Evolutionary conservation across 2,329 filamentous ascomycete species (phyloP).

Genomic region (Raffaelea ambrosiae): DNA sequence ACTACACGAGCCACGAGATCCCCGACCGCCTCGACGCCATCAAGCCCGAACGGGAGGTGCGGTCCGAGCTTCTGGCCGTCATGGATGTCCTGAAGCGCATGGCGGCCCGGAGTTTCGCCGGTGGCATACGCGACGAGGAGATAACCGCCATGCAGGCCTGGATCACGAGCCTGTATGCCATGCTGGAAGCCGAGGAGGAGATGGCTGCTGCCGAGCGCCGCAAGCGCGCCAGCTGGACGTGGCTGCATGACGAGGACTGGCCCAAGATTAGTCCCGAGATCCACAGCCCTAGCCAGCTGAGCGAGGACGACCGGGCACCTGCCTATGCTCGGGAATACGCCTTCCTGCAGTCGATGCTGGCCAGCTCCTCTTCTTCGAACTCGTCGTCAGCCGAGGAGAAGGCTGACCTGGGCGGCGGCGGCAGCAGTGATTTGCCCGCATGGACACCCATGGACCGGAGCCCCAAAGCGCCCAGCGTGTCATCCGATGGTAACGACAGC

Average conservation of each 20-base stretch:
- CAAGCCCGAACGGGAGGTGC: conserved; percentile 77
- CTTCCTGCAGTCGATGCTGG: conserved; percentile 67
- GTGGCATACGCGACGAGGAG: conserved; percentile 74
- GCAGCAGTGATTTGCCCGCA: conserved; percentile 49
- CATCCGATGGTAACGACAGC: conserved; percentile 14
- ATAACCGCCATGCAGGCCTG: conserved; percentile 66
- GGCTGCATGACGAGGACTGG: conserved; percentile 73
- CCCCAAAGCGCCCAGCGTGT: conserved; percentile 10
- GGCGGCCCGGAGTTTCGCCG: conserved; percentile 77
- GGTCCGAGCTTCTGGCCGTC: conserved; percentile 73
- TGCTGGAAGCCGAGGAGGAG: conserved; percentile 69
- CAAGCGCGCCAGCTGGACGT: conserved; percentile 68
- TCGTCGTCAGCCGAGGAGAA: conserved; percentile 23
- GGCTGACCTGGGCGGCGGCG: background rate
- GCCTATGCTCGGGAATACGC: conserved; percentile 72
- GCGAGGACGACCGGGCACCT: conserved; percentile 29
- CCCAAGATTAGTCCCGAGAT: conserved; percentile 2
- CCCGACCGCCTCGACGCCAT: conserved; percentile 79
- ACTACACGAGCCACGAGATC: conserved; percentile 88
- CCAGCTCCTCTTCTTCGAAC: too few species aligned
- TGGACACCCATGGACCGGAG: conserved; percentile 52
- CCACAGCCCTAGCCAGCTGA: too few species aligned
- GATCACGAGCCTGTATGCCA: conserved; percentile 68
- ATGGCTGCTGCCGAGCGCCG: conserved; percentile 64
- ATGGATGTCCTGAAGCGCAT: conserved; percentile 89